These are phyloP conservation scores for Hyphopichia fennica DNA, from an alignment of 1,139 yeast species.

Conservation along the genomic window DNA sequence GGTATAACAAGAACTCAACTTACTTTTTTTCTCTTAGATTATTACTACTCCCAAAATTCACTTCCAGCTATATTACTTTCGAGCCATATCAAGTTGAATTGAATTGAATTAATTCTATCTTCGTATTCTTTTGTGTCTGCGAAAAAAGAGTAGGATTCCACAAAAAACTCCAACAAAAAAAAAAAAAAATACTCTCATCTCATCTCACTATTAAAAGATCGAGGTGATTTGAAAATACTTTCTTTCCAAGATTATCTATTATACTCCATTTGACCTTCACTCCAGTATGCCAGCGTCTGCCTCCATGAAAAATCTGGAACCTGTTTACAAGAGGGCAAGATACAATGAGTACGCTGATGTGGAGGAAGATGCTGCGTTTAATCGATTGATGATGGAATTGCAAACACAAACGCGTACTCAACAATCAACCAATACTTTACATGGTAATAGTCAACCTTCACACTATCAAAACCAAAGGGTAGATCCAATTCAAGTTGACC, in stretches of 20 bases:
- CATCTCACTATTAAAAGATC: conserved; percentile 1
- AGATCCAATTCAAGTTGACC: too few relatives aligned
- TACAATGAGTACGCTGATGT: background rate
- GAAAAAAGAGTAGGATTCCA: background rate
- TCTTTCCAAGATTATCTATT: too few relatives aligned
- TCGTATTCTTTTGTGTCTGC: background rate
- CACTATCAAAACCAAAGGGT: too few relatives aligned
- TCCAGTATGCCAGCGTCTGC: background rate
- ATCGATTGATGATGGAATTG: background rate
- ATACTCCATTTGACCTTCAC: background rate
- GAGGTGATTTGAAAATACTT: background rate
- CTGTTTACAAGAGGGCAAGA: background rate
- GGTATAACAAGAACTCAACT: too few relatives aligned
- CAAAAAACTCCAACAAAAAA: background rate
- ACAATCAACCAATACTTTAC: background rate
- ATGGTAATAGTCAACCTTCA: background rate
- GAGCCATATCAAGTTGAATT: background rate
- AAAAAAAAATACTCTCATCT: background rate
- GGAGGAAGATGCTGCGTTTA: conserved; percentile 1
- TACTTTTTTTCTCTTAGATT: too few relatives aligned
- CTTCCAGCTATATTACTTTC: too few relatives aligned
- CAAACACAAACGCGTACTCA: background rate
- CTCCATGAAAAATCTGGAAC: background rate
- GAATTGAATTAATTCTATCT: background rate
- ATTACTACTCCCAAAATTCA: too few relatives aligned